Evolutionary conservation across 2,329 filamentous ascomycete genomes (phyloP), one percentile per base, ranked within the genome.

Genomic region (Verticillium nonalfalfae): DNA sequence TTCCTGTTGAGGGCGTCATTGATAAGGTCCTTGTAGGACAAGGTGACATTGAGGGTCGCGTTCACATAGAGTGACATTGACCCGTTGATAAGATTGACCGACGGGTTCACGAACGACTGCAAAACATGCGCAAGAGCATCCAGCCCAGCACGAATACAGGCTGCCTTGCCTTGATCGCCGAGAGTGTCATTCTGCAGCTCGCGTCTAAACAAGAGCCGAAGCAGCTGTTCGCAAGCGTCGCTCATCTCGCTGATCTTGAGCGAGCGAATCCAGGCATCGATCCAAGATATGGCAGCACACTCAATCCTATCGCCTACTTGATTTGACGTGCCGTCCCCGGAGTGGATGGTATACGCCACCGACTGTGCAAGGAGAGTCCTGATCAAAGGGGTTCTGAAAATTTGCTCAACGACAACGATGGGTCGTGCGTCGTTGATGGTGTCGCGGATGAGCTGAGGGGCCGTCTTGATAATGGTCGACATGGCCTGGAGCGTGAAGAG

Each of bases 361-460:
- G 88, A 87, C 64, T 87, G 85, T 9, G 78, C 74, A 13, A 93
- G 80, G 7, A 90, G 72, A n/a, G 76, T 75, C 38, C 81, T 81
- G 67, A 90, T 86, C 3, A 84, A 81, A 7, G 88, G 87, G 64
- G 90, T 93, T 62, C 84, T 85, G 68, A 95, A 91, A 54, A 97
- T 85, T 65, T 93, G 85, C 71, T 97, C 93, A n/a, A 92, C 86
- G 57, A 98, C 86, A 38, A 89, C 86, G 52, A 88, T 87, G 3
- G 92, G 89, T 1, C 90, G 89, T 58, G 94, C 91, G 35, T 91
- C 85, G 58, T 90, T 88, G 76, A 96, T 89, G 1, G 92, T 89
- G 68, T 92, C 89, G 94, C 94, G 97, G 68, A 97, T 95, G 55
- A 90, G 90, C 60, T 84, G 84, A 0, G 92, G 84, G 0, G 91